Percentiles rank a stretch among this genome's conserved stretches.
phyloP scores from a whole-genome alignment of 768 basidiomycete genomes.

The Mycena galopus region DNA sequence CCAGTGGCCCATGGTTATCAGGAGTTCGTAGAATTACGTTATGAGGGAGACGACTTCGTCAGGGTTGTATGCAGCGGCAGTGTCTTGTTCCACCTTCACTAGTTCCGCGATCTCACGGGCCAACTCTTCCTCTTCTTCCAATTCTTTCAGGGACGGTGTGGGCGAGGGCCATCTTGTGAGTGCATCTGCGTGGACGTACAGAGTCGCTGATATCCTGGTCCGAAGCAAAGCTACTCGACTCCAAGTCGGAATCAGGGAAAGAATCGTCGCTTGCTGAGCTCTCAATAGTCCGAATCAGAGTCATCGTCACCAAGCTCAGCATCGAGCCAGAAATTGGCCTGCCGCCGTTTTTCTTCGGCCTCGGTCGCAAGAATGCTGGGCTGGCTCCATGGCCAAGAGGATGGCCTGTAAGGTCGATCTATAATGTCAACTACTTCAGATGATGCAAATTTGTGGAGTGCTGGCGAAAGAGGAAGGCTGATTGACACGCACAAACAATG shows the following conservation, averaged over 20 bases:
- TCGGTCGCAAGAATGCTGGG: background rate
- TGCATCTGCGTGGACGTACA: background rate
- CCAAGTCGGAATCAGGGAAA: background rate
- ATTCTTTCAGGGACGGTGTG: background rate
- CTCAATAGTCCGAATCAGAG: background rate
- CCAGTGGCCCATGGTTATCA: slow-evolving; percentile 26
- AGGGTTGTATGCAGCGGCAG: slow-evolving; percentile 14
- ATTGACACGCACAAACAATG: background rate
- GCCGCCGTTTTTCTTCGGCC: background rate
- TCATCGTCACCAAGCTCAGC: background rate
- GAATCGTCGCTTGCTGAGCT: too few species aligned
- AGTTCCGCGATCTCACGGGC: slow-evolving; percentile 11
- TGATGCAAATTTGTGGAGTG: background rate
- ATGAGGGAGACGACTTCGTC: slow-evolving; percentile 25
- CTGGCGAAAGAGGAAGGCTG: too few species aligned
- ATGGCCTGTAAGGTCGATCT: too few species aligned
- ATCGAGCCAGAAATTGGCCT: slow-evolving; percentile 23
- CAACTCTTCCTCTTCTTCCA: slow-evolving; percentile 17
- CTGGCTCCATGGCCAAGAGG: too few species aligned
- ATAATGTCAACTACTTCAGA: too few species aligned
- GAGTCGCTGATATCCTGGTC: background rate
- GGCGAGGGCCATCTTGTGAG: background rate
- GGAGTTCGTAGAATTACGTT: slow-evolving; percentile 28
- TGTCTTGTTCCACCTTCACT: slow-evolving; percentile 18
- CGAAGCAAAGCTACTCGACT: background rate